These are phyloP conservation scores for Podospora anserina DNA, from an alignment of 495 filamentous ascomycete species.

Conservation along the genomic window DNA sequence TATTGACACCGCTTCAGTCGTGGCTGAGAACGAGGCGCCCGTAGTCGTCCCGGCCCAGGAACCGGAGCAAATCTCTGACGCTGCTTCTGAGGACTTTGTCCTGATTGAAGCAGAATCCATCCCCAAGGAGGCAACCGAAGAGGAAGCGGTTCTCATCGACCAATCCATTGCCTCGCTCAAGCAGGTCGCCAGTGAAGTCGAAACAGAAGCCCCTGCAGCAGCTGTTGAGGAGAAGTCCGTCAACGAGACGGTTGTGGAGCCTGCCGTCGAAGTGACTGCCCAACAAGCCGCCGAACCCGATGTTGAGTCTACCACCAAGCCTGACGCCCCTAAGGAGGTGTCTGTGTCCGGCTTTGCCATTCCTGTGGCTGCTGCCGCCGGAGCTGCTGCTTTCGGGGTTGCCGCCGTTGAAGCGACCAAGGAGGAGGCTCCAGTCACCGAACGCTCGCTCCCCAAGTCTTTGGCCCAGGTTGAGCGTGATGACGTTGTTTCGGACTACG, in stretches of 20 bases:
- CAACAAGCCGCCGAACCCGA: background rate
- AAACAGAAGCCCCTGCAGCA: constrained; percentile 8
- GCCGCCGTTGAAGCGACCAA: constrained; percentile 7
- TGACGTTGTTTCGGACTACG: constrained; percentile 8
- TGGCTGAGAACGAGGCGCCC: background rate
- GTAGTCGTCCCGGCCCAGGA: background rate
- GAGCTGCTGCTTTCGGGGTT: constrained; percentile 9
- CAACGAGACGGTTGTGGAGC: background rate
- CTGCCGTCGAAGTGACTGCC: background rate
- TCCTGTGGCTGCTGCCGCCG: background rate
- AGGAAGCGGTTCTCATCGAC: constrained; percentile 18
- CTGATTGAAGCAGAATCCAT: constrained; percentile 21
- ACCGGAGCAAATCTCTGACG: constrained; percentile 8
- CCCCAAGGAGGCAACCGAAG: constrained; percentile 10
- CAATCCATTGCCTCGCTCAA: constrained; percentile 20
- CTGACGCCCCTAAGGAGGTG: background rate
- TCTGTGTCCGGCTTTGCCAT: background rate
- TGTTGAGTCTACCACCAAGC: background rate
- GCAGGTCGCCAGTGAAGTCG: constrained; percentile 7
- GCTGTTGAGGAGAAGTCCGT: constrained; percentile 7
- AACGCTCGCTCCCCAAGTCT: background rate
- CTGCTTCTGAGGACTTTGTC: constrained; percentile 24
- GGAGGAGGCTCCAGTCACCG: constrained; percentile 4
- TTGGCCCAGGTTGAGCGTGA: background rate
- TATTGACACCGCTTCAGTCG: background rate